Conservation (phyloP, 306 rosid species). For the Pachyrhizus erosus region DNA sequence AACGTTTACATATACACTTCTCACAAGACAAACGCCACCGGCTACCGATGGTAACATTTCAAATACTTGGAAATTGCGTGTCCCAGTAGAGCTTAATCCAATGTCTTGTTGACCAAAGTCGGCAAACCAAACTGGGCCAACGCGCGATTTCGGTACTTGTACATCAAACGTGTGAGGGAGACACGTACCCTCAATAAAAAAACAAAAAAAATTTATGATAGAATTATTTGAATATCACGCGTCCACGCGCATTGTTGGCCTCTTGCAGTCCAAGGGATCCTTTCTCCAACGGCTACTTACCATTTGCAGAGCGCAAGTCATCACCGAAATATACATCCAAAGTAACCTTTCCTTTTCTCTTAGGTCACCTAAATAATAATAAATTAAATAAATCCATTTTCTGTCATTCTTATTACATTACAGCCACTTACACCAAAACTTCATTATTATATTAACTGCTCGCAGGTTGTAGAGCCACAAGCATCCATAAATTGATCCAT, state of each 20-base stretch:
- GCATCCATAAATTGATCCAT: no score
- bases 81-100: not conserved
- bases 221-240: no score
- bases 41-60: not conserved
- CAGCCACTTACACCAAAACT: not conserved
- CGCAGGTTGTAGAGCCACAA: not conserved
- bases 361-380: conserved; percentile 27
- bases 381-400: not conserved
- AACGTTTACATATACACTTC: not conserved
- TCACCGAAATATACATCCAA: conserved; percentile 22
- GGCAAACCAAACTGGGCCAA: not conserved
- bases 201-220: no score
- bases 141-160: conserved; percentile 26
- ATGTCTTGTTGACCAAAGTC: conserved; percentile 6
- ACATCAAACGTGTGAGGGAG: no score
- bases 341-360: conserved; percentile 39
- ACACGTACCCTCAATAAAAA: not conserved
- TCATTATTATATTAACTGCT: not conserved
- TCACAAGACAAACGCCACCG: not conserved
- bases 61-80: conserved; percentile 2
- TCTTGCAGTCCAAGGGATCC: conserved; percentile 35
- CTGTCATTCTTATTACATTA: not conserved
- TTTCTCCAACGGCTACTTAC: conserved; percentile 52
- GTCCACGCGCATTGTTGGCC: no score
- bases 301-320: conserved; percentile 3